These are phyloP conservation scores for Earliella scabrosa DNA, from an alignment of 1,284 basidiomycete genomes.

Conservation along the genomic window DNA sequence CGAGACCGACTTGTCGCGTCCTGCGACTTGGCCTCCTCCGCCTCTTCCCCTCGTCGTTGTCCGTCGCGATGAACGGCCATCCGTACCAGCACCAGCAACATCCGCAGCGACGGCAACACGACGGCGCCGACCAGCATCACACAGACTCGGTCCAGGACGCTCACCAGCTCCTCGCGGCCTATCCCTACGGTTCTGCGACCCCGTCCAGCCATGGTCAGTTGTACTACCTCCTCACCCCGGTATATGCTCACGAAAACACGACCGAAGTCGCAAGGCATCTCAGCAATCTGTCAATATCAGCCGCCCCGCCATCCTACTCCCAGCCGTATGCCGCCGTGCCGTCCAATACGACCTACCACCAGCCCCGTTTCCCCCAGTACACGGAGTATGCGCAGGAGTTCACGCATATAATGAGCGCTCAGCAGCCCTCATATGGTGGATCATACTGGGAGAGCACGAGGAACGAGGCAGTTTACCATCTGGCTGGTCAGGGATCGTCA, in stretches of 20 bases:
- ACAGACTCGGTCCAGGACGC: slow-evolving; percentile 59
- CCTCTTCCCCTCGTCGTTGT: not conserved
- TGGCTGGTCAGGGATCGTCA: slow-evolving; percentile 48
- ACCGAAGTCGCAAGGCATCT: slow-evolving; percentile 65
- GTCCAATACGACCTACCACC: slow-evolving; percentile 43
- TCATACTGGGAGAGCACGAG: slow-evolving; percentile 60
- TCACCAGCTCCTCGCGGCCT: slow-evolving; percentile 62
- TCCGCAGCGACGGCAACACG: slow-evolving; percentile 8
- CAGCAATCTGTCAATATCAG: slow-evolving; percentile 56
- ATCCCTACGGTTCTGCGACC: slow-evolving; percentile 72
- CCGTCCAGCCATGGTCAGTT: slow-evolving; percentile 67
- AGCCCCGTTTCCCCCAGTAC: slow-evolving; percentile 54
- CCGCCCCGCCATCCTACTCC: slow-evolving; percentile 61
- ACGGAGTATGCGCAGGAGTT: slow-evolving; percentile 61
- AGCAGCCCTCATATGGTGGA: slow-evolving; percentile 41
- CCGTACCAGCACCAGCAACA: slow-evolving; percentile 9
- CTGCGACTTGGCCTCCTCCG: slow-evolving; percentile 8
- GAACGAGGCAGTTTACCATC: slow-evolving; percentile 53
- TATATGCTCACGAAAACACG: slow-evolving; percentile 16
- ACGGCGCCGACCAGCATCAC: slow-evolving; percentile 6
- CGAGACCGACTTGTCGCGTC: slow-evolving; percentile 18
- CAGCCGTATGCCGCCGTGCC: slow-evolving; percentile 58
- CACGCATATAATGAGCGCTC: slow-evolving; percentile 48
- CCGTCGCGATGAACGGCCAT: slow-evolving; percentile 18
- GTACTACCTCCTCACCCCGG: not conserved